phyloP scores from a whole-genome alignment of 306 rosid genomes.

The Crotalaria pallida region DNA sequence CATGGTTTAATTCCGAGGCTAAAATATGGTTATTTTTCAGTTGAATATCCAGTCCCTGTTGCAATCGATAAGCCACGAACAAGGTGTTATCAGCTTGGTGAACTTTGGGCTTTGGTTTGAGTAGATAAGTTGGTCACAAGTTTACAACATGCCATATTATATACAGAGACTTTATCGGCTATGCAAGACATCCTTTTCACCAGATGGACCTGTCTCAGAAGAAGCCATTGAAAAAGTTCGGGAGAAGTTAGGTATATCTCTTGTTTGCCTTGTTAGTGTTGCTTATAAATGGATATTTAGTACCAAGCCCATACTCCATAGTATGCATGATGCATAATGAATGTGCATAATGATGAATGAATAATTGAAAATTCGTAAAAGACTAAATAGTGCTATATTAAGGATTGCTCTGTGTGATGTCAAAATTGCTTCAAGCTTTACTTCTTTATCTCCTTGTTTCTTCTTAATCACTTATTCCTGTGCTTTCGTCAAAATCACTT shows the following conservation, averaged over 20 bases:
- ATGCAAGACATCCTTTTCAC: slow-evolving; percentile 60
- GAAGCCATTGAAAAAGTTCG: slow-evolving; percentile 78
- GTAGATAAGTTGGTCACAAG: slow-evolving; percentile 65
- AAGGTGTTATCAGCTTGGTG: slow-evolving; percentile 62
- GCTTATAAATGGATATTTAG: background rate
- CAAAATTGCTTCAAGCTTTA: background rate
- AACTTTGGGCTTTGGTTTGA: slow-evolving; percentile 40
- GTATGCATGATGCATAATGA: background rate
- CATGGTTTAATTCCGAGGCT: slow-evolving; percentile 45
- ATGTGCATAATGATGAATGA: background rate
- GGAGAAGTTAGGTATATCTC: slow-evolving; percentile 60
- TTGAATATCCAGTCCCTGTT: slow-evolving; percentile 24
- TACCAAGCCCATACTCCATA: background rate
- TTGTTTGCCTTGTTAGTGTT: slow-evolving; percentile 8
- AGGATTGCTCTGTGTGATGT: background rate
- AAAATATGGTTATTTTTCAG: slow-evolving; percentile 27
- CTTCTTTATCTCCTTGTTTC: background rate
- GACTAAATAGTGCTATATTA: background rate
- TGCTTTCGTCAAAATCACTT: background rate
- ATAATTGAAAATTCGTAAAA: background rate
- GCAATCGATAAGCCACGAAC: slow-evolving; percentile 24
- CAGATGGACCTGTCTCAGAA: slow-evolving; percentile 78
- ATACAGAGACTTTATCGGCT: slow-evolving; percentile 85
- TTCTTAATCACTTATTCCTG: background rate
- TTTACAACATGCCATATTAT: slow-evolving; percentile 84